Evolutionary conservation across 805 yeast genomes (phyloP).

Genomic region (Torulaspora franciscae): DNA sequence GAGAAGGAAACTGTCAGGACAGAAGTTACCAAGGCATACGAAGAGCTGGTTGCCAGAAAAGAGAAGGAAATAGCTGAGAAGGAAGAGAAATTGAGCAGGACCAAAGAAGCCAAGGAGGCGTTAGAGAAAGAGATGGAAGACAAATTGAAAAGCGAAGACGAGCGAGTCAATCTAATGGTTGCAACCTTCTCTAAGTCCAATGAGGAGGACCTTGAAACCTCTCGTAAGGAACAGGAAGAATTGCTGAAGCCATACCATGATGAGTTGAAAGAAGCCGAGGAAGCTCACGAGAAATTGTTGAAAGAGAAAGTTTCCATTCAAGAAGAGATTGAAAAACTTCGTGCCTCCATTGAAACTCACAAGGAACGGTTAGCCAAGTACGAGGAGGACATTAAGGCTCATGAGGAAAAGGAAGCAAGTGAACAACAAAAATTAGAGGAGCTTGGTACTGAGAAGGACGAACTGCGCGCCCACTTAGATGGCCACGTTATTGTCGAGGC

Average conservation of each 20-base stretch:
- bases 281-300: constrained; percentile 30
- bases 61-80: constrained; percentile 36
- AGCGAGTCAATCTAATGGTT: constrained; percentile 25
- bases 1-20: constrained; percentile 46
- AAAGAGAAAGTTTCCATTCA: constrained; percentile 38
- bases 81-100: constrained; percentile 41
- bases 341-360: constrained; percentile 34
- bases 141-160: constrained; percentile 29
- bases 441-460: constrained; percentile 32
- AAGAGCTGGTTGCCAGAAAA: constrained; percentile 33
- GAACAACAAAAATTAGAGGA: constrained; percentile 34
- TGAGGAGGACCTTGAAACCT: constrained; percentile 30
- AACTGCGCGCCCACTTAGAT: constrained; percentile 22
- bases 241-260: constrained; percentile 42
- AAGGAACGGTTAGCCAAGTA: constrained; percentile 34
- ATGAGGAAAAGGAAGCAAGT: constrained; percentile 29
- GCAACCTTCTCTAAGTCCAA: constrained; percentile 29
- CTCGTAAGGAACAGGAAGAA: constrained; percentile 31
- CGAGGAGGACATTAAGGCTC: constrained; percentile 32
- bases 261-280: constrained; percentile 41
- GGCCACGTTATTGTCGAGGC: constrained; percentile 25
- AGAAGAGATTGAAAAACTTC: constrained; percentile 43
- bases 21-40: constrained; percentile 35
- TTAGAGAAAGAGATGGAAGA: constrained; percentile 41
- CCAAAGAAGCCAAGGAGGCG: constrained; percentile 29